A percentile compares a stretch with the other conserved stretches of the same genome.
These are phyloP conservation scores for Gillenia trifoliata DNA, from an alignment of 306 rosid species.

Conservation along the genomic window DNA sequence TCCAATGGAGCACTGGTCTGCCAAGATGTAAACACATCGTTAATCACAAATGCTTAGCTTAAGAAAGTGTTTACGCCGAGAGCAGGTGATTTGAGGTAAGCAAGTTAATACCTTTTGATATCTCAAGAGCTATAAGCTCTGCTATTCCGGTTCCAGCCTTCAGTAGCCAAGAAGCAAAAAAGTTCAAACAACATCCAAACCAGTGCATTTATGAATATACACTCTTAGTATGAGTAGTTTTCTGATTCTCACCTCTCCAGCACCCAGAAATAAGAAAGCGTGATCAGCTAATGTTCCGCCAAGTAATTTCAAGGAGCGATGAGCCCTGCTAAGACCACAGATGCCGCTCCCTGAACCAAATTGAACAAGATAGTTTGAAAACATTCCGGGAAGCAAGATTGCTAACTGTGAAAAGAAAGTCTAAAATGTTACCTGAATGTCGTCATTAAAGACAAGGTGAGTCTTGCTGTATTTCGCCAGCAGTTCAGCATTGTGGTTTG, in stretches of 20 bases:
- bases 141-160: constrained; percentile 99
- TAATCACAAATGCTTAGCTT: constrained; percentile 2
- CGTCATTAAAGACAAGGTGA: constrained; percentile 96
- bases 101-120: constrained; percentile 68
- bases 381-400: constrained; percentile 9
- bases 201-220: neutral
- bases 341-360: constrained; percentile 84
- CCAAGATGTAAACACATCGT: constrained; percentile 10
- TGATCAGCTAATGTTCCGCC: constrained; percentile 88
- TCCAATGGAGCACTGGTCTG: constrained; percentile 78
- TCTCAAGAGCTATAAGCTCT: constrained; percentile 92
- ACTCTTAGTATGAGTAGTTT: neutral
- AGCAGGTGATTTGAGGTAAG: neutral
- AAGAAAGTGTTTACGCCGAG: neutral
- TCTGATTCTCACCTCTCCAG: constrained; percentile 79
- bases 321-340: constrained; percentile 91
- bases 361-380: constrained; percentile 18
- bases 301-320: constrained; percentile 74
- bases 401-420: neutral
- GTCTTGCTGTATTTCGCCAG: constrained; percentile 66
- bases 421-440: constrained; percentile 61
- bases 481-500: constrained; percentile 93
- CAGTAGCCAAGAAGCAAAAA: constrained; percentile 35
- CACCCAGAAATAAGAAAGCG: constrained; percentile 91
- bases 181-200: constrained; percentile 16